phyloP scores from a whole-genome alignment of 805 yeast species.

The Pichia occidentalis region DNA sequence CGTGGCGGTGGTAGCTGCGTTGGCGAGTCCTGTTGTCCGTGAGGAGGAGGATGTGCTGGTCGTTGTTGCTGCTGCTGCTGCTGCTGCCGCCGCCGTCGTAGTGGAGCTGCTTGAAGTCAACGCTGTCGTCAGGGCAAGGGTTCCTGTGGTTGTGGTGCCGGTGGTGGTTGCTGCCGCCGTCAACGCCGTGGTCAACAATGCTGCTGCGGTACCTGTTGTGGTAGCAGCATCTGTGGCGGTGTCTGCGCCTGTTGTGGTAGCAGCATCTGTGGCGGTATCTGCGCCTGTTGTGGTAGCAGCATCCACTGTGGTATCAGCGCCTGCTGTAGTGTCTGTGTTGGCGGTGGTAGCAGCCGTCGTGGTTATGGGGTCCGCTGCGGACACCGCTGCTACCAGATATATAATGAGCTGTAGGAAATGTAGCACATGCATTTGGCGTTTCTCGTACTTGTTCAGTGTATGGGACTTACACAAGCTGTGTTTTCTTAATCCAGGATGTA shows the following conservation, averaged over 20 bases:
- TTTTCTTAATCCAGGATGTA: no score
- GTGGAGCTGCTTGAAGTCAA: slow-evolving; percentile 14
- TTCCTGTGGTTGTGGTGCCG: slow-evolving; percentile 5
- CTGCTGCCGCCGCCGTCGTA: slow-evolving; percentile 10
- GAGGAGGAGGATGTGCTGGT: slow-evolving; percentile 23
- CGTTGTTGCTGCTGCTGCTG: slow-evolving; percentile 23
- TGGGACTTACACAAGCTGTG: no score
- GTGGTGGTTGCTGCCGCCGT: slow-evolving; percentile 9
- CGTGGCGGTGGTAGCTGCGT: slow-evolving; percentile 9
- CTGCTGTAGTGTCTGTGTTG: slow-evolving; percentile 9
- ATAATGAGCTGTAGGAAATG: neutral
- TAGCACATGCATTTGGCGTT: no score
- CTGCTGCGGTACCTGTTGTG: slow-evolving; percentile 8
- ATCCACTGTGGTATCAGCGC: no score
- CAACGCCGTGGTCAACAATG: slow-evolving; percentile 7
- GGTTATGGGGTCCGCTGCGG: slow-evolving; percentile 14
- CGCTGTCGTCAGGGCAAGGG: slow-evolving; percentile 7
- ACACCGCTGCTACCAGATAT: neutral
- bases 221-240: slow-evolving; percentile 4
- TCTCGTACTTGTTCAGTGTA: no score
- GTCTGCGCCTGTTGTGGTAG: slow-evolving; percentile 12
- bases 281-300: slow-evolving; percentile 14
- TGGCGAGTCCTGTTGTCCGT: slow-evolving; percentile 14
- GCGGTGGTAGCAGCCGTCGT: slow-evolving; percentile 15
- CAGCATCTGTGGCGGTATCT: slow-evolving; percentile 11